Evolutionary conservation across 2,329 filamentous ascomycete genomes (phyloP).

Genomic region (Calonectria fujianensis): DNA sequence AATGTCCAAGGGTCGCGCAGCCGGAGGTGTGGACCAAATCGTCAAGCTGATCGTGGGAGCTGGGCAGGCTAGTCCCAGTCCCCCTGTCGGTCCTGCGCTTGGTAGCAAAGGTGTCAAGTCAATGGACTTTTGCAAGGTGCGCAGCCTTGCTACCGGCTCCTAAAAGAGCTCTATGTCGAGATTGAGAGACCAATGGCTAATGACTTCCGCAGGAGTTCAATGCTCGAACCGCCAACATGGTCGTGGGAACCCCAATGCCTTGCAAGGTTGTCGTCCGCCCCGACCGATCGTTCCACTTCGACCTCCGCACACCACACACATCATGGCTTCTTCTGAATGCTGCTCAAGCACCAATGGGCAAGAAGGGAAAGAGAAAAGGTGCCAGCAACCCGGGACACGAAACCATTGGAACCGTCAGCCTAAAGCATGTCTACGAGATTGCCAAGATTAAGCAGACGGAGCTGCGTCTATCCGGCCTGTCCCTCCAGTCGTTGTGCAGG

Average conservation of each 20-base stretch:
- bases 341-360: constrained; percentile 81
- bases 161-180: not conserved
- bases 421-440: constrained; percentile 99
- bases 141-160: constrained; percentile 39
- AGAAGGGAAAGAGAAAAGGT: constrained; percentile 86
- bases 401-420: constrained; percentile 86
- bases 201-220: constrained; percentile 87
- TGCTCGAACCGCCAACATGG: constrained; percentile 90
- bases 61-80: constrained; percentile 94
- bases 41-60: constrained; percentile 99
- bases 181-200: constrained; percentile 44
- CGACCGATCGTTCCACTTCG: constrained; percentile 94
- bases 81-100: constrained; percentile 95
- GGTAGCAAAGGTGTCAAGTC: constrained; percentile 99
- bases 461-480: constrained; percentile 81
- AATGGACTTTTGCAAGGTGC: constrained; percentile 99
- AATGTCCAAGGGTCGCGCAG: constrained; percentile 73
- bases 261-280: constrained; percentile 93
- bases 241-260: constrained; percentile 88
- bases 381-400: constrained; percentile 85
- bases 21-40: constrained; percentile 77
- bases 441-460: constrained; percentile 95
- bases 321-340: constrained; percentile 91
- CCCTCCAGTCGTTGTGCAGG: constrained; percentile 82
- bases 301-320: constrained; percentile 94